These are phyloP conservation scores for Dalbergia oliveri DNA, from an alignment of 306 rosid genomes.

Conservation along the genomic window DNA sequence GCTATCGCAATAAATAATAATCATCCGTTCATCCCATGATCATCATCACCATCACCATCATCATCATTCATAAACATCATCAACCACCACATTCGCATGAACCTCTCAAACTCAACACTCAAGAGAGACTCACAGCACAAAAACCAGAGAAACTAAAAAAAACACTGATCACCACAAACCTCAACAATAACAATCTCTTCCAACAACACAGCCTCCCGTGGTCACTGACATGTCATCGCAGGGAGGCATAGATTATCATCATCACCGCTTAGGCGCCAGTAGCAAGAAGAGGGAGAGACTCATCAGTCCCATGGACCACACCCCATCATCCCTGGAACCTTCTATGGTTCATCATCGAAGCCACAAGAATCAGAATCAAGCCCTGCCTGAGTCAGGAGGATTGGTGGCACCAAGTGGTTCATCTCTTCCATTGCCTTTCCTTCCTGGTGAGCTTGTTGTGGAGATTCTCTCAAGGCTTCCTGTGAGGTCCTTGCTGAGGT, in stretches of 20 bases:
- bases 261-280: background rate
- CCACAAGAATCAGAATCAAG: constrained; percentile 13
- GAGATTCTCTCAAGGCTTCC: constrained; percentile 63
- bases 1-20: background rate
- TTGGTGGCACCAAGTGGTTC: no score
- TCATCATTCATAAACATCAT: background rate
- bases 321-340: background rate
- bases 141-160: background rate
- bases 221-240: constrained; percentile 42
- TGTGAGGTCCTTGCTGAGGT: constrained; percentile 47
- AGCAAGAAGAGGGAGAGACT: constrained; percentile 49
- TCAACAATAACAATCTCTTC: background rate
- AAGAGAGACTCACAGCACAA: background rate
- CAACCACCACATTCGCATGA: constrained; percentile 26
- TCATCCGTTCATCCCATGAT: background rate
- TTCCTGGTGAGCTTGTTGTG: constrained; percentile 53
- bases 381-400: background rate
- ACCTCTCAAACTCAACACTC: background rate
- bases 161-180: background rate
- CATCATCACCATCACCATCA: background rate
- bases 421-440: constrained; percentile 34
- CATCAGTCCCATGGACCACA: background rate
- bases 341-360: background rate
- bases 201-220: background rate
- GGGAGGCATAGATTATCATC: background rate